These are phyloP conservation scores for Phytophthora pini DNA, from an alignment of 352 stramenopile genomes.

Conservation along the genomic window DNA sequence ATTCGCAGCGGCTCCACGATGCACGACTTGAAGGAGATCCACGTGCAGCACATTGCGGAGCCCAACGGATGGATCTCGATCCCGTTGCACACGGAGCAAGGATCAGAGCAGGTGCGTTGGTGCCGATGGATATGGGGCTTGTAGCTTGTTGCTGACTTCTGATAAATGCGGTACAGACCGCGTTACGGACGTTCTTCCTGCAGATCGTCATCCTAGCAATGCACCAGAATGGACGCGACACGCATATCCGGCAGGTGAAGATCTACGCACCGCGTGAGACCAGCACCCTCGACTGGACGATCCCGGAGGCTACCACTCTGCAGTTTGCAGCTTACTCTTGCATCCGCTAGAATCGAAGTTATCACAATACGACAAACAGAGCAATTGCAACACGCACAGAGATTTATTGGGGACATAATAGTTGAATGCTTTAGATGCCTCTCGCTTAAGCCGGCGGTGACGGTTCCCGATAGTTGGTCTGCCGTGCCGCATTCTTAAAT, in stretches of 20 bases:
- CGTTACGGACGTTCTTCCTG: constrained; percentile 94
- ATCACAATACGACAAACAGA: constrained; percentile 1
- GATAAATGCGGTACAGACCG: constrained; percentile 27
- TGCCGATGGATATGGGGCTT: background rate
- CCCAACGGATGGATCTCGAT: constrained; percentile 95
- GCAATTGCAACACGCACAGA: too few relatives aligned
- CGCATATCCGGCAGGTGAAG: constrained; percentile 95
- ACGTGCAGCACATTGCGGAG: constrained; percentile 92
- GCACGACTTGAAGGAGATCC: constrained; percentile 96
- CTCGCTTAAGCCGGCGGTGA: constrained; percentile 20
- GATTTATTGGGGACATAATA: too few relatives aligned
- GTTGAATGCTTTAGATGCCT: background rate
- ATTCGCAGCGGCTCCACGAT: constrained; percentile 93
- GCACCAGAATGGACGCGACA: constrained; percentile 98
- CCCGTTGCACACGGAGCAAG: constrained; percentile 62
- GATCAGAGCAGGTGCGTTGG: constrained; percentile 51
- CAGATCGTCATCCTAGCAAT: constrained; percentile 97
- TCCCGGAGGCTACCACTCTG: constrained; percentile 65
- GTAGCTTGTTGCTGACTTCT: background rate
- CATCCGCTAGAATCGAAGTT: constrained; percentile 47
- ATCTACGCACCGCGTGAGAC: constrained; percentile 86
- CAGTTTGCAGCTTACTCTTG: constrained; percentile 75
- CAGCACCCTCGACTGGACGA: constrained; percentile 55
- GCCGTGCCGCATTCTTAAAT: constrained; percentile 55
- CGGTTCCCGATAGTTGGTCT: constrained; percentile 41